phyloP scores from a whole-genome alignment of 2,329 filamentous ascomycete genomes.

The Penicillium sp. region DNA sequence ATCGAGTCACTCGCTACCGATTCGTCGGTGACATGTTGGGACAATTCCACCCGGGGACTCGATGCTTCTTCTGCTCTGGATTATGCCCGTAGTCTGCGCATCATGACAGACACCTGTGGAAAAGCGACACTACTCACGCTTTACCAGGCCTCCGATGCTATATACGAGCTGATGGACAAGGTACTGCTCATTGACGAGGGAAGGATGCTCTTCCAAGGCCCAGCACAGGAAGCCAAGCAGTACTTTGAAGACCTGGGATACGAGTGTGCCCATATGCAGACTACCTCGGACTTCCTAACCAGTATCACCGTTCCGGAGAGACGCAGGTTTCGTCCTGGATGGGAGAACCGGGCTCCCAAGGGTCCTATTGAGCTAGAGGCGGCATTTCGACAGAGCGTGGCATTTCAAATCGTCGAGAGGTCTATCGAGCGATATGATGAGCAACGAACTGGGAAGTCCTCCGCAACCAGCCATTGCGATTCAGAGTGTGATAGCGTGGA shows the following conservation, averaged over 20 bases:
- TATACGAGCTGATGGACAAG: constrained; percentile 76
- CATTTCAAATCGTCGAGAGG: constrained; percentile 57
- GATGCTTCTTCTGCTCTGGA: constrained; percentile 73
- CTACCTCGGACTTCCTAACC: constrained; percentile 71
- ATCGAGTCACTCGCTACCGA: constrained; percentile 71
- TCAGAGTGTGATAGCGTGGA: constrained; percentile 30
- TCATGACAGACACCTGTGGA: constrained; percentile 70
- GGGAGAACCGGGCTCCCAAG: constrained; percentile 62
- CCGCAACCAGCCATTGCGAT: constrained; percentile 49
- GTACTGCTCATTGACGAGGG: constrained; percentile 75
- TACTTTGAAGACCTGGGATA: constrained; percentile 70
- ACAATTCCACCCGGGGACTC: constrained; percentile 72
- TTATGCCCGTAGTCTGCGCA: constrained; percentile 64
- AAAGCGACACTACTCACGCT: constrained; percentile 66
- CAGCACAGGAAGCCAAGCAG: constrained; percentile 57
- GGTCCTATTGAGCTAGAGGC: constrained; percentile 65
- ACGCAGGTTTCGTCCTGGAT: constrained; percentile 63
- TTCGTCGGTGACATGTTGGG: constrained; percentile 70
- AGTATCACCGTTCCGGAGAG: constrained; percentile 69
- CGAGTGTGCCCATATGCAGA: constrained; percentile 58
- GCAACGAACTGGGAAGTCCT: constrained; percentile 28
- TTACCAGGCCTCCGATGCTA: constrained; percentile 66
- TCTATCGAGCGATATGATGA: constrained; percentile 62
- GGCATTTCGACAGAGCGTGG: constrained; percentile 62
- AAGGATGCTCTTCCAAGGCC: constrained; percentile 67